These are phyloP conservation scores for Monilinia fructigena DNA, from an alignment of 2,329 filamentous ascomycete species.

Conservation along the genomic window DNA sequence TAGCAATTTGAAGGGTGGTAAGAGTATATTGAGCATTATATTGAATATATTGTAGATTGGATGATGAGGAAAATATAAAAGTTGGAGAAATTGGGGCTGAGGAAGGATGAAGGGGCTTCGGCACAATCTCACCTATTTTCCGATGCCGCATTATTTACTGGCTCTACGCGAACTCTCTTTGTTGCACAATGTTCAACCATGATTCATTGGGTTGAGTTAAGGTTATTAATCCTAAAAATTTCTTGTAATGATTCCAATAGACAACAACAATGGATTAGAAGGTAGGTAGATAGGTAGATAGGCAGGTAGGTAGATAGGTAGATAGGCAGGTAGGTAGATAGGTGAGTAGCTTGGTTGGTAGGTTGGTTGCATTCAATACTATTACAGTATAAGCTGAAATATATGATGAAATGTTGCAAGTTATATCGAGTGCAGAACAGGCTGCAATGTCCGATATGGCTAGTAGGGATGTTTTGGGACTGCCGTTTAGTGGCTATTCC, in stretches of 20 bases:
- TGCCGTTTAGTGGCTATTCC: background rate
- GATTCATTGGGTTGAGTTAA: background rate
- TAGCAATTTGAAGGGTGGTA: background rate
- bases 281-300: too few relatives aligned
- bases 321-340: too few relatives aligned
- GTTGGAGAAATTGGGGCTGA: background rate
- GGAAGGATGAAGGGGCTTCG: background rate
- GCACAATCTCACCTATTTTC: slow-evolving; percentile 20
- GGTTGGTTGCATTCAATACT: background rate
- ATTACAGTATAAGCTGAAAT: too few relatives aligned
- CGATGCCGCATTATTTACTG: slow-evolving; percentile 13
- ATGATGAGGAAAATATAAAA: background rate
- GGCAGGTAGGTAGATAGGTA: too few relatives aligned
- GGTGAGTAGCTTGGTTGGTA: background rate
- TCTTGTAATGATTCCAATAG: background rate
- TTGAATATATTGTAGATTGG: background rate
- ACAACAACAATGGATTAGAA: too few relatives aligned
- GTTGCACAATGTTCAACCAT: slow-evolving; percentile 16
- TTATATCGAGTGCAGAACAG: too few relatives aligned
- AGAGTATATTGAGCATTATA: background rate
- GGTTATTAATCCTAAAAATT: background rate
- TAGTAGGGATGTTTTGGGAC: slow-evolving; percentile 2
- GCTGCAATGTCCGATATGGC: background rate
- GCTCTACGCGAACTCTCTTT: slow-evolving; percentile 7
- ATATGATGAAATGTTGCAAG: too few relatives aligned